Conservation (phyloP, 495 filamentous ascomycete genomes). For the Penicillium lividum region DNA sequence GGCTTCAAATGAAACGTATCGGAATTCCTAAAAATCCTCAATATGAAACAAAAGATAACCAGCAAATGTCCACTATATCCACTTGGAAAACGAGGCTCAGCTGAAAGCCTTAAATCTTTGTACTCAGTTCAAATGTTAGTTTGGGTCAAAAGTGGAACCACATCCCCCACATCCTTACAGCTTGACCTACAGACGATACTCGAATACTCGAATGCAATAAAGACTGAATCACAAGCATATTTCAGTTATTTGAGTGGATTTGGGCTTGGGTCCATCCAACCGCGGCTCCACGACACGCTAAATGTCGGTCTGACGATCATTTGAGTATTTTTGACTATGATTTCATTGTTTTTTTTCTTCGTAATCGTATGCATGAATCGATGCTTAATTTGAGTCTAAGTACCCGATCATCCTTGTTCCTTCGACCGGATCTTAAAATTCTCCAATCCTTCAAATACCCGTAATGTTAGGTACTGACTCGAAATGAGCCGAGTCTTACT, state of each 20-base stretch:
- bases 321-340: neutral
- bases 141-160: neutral
- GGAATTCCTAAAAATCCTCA: no score
- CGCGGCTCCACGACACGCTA: neutral
- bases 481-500: neutral
- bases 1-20: no score
- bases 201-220: neutral
- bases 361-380: neutral
- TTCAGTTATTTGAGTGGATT: neutral
- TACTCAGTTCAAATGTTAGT: neutral
- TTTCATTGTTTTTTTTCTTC: neutral
- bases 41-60: neutral
- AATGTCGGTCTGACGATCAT: neutral
- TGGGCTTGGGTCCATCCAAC: neutral
- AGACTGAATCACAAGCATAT: no score
- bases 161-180: neutral
- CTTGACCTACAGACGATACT: neutral
- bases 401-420: neutral
- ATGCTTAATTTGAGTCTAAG: neutral
- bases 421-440: neutral
- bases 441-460: neutral
- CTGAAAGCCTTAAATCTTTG: neutral
- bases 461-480: no score
- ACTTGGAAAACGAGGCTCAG: conserved; percentile 3
- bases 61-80: neutral